Conservation (phyloP, 495 filamentous ascomycete species). For the Staphylotrichum tortipilum region DNA sequence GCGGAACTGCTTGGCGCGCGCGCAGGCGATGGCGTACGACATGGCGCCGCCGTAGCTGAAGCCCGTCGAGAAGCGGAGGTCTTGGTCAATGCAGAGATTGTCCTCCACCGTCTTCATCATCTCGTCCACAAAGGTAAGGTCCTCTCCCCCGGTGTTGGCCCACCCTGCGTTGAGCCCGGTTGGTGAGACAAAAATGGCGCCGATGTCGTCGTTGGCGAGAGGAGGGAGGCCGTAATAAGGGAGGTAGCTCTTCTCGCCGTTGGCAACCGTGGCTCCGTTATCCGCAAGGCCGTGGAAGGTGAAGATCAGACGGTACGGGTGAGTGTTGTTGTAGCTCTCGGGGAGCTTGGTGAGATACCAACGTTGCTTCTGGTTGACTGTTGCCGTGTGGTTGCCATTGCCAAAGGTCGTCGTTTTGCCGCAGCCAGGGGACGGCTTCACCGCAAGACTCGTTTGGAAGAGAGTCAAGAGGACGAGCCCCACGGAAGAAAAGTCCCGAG, state of each 20-base stretch:
- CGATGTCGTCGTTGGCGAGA: constrained; percentile 26
- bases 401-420: constrained; percentile 30
- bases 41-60: constrained; percentile 45
- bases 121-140: constrained; percentile 34
- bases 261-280: constrained; percentile 29
- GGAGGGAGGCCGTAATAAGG: constrained; percentile 36
- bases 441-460: too few species aligned
- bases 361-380: constrained; percentile 20
- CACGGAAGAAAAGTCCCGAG: too few species aligned
- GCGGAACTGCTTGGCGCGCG: constrained; percentile 31
- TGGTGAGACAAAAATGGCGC: constrained; percentile 38
- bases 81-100: constrained; percentile 38
- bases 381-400: constrained; percentile 25
- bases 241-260: constrained; percentile 24
- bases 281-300: constrained; percentile 34
- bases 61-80: constrained; percentile 39
- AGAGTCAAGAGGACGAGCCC: too few species aligned
- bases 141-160: constrained; percentile 36
- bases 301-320: constrained; percentile 37
- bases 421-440: constrained; percentile 29
- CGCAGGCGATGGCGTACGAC: constrained; percentile 40
- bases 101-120: constrained; percentile 30
- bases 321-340: constrained; percentile 34
- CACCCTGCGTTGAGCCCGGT: constrained; percentile 41
- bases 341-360: constrained; percentile 35